Evolutionary conservation across 768 basidiomycete genomes (phyloP).

Genomic region (Amanita inopinata): DNA sequence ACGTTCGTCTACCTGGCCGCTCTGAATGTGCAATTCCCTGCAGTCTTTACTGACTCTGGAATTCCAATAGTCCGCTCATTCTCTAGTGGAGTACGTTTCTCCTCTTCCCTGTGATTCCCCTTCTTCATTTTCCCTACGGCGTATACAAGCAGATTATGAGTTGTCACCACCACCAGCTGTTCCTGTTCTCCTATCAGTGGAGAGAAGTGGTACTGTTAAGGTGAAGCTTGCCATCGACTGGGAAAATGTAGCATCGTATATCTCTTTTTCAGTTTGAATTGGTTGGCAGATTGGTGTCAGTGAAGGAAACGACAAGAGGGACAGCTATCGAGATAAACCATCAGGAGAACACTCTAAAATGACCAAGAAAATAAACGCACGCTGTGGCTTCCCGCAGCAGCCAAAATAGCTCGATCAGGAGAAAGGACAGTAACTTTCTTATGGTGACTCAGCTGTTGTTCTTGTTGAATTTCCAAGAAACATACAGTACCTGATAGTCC

Average conservation of each 20-base stretch:
- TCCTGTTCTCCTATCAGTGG: background rate
- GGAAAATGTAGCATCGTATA: constrained; percentile 82
- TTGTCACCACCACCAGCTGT: constrained; percentile 62
- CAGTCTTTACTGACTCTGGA: constrained; percentile 29
- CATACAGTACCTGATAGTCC: constrained; percentile 69
- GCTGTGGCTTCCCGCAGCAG: constrained; percentile 63
- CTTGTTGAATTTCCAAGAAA: background rate
- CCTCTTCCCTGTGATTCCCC: constrained; percentile 32
- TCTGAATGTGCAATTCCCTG: constrained; percentile 48
- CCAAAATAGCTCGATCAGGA: constrained; percentile 52
- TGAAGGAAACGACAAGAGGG: constrained; percentile 56
- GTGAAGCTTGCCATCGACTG: constrained; percentile 37
- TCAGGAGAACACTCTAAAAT: constrained; percentile 1
- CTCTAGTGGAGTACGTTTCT: constrained; percentile 11
- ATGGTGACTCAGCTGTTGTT: constrained; percentile 9
- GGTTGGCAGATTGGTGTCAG: constrained; percentile 38
- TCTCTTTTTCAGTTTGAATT: constrained; percentile 61
- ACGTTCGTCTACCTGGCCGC: constrained; percentile 37
- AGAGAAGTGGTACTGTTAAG: constrained; percentile 3
- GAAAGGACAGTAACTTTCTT: constrained; percentile 89
- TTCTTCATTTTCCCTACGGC: constrained; percentile 23
- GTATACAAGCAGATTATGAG: constrained; percentile 55
- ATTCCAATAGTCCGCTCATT: constrained; percentile 1
- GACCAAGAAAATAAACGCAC: constrained; percentile 33
- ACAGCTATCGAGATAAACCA: constrained; percentile 31